Percentiles rank a stretch among this genome's conserved stretches.
Conservation (phyloP, 345 rosid species). For the Murraya koenigii region DNA sequence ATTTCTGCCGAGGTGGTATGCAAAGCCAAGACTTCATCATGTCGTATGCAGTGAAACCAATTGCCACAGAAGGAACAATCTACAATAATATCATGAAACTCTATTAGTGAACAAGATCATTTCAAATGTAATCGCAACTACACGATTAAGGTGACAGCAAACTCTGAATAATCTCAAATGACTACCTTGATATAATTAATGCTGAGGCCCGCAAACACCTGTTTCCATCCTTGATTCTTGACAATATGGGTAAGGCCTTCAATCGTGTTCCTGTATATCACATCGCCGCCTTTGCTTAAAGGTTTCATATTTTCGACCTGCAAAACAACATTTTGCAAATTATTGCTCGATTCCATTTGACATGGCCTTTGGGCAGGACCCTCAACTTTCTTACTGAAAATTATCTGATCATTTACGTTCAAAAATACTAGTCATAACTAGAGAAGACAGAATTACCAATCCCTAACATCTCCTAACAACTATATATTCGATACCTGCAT, state of each 20-base stretch:
- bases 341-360: neutral
- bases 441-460: neutral
- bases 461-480: neutral
- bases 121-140: neutral
- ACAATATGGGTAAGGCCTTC: constrained; percentile 68
- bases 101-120: neutral
- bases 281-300: constrained; percentile 40
- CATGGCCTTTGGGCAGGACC: neutral
- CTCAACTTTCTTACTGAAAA: constrained; percentile 3
- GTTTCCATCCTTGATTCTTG: constrained; percentile 87
- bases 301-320: constrained; percentile 82
- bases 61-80: constrained; percentile 97
- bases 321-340: constrained; percentile 13
- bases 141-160: neutral
- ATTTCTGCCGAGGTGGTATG: constrained; percentile 75
- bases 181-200: constrained; percentile 88
- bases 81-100: constrained; percentile 18
- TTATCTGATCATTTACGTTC: neutral
- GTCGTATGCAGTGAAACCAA: constrained; percentile 91
- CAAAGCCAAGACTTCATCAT: constrained; percentile 82
- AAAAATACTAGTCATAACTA: neutral
- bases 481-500: constrained; percentile 77
- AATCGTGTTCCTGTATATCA: constrained; percentile 61
- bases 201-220: constrained; percentile 94
- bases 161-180: neutral